Percentiles rank a stretch among this genome's conserved stretches.
phyloP scores from a whole-genome alignment of 257 asterid genomes.

The Solanum piurae region DNA sequence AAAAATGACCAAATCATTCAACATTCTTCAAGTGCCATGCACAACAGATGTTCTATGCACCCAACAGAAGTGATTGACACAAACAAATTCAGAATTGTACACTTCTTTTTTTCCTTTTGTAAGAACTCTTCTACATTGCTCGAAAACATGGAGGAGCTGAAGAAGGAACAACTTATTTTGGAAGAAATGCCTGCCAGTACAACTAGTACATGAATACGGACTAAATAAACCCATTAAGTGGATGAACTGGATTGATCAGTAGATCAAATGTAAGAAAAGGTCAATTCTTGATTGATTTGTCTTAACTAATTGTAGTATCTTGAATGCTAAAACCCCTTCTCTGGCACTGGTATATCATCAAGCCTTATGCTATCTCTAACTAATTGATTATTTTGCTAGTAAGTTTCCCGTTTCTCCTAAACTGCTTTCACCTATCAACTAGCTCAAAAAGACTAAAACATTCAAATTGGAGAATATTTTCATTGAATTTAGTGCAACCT shows the following conservation, averaged over 20 bases:
- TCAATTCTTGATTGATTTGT: background rate
- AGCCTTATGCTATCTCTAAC: background rate
- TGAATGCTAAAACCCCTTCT: background rate
- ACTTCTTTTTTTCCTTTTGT: background rate
- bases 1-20: constrained; percentile 9
- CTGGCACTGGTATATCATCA: background rate
- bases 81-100: background rate
- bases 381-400: background rate
- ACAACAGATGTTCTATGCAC: background rate
- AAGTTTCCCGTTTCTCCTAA: background rate
- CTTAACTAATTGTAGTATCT: background rate
- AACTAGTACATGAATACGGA: background rate
- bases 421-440: background rate
- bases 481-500: background rate
- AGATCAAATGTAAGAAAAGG: background rate
- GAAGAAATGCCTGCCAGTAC: background rate
- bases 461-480: background rate
- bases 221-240: background rate
- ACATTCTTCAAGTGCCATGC: background rate
- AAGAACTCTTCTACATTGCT: background rate
- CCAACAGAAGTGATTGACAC: background rate
- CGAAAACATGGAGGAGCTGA: background rate
- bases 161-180: background rate
- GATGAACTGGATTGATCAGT: background rate
- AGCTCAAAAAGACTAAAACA: background rate